Evolutionary conservation across 768 basidiomycete species (phyloP).

Genomic region (Kwoniella shandongensis): DNA sequence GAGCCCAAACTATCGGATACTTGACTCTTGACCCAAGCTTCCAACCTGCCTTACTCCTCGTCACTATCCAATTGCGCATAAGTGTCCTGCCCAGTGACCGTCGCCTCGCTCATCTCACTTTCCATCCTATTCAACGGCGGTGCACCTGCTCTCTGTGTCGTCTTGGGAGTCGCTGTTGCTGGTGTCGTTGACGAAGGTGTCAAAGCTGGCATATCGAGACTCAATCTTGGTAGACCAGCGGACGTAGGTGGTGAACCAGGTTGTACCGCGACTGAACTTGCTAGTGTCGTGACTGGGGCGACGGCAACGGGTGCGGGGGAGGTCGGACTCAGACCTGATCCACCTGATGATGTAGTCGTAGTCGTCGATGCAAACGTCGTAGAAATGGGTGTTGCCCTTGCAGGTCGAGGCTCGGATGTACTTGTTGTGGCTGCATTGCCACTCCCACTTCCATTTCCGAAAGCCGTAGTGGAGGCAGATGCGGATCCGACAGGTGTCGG

Average conservation of each 20-base stretch:
- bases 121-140: conserved; percentile 18
- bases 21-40: background rate
- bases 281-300: conserved; percentile 30
- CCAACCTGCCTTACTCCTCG: conserved; percentile 12
- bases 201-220: conserved; percentile 38
- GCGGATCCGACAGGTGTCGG: background rate
- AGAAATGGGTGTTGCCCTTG: too few relatives aligned
- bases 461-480: background rate
- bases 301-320: conserved; percentile 21
- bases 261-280: conserved; percentile 11
- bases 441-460: too few relatives aligned
- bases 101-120: conserved; percentile 23
- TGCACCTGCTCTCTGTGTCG: conserved; percentile 2
- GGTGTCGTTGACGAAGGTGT: conserved; percentile 17
- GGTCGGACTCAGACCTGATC: conserved; percentile 16
- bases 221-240: conserved; percentile 27
- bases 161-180: conserved; percentile 4
- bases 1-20: background rate
- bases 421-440: background rate
- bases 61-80: conserved; percentile 31
- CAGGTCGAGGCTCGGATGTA: too few relatives aligned
- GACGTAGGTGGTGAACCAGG: background rate
- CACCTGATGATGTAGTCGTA: conserved; percentile 2
- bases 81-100: conserved; percentile 7
- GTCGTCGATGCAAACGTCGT: background rate